Evolutionary conservation across 768 basidiomycete genomes (phyloP), one percentile per base, ranked within the genome.

Genomic region (Pisolithus albus): DNA sequence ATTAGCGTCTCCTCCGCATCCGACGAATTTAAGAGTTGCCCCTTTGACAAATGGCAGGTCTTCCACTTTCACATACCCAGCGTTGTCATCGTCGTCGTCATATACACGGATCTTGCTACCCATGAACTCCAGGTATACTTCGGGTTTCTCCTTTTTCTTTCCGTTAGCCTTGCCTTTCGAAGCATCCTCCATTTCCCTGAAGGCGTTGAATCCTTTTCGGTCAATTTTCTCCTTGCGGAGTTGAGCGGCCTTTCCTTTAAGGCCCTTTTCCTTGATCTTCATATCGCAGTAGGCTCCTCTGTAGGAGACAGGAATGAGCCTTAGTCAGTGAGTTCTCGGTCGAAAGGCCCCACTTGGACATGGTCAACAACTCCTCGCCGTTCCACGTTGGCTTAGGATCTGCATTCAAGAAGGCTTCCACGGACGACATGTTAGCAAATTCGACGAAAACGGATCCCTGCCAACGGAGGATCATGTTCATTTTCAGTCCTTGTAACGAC

Each of bases 261-360:
- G 77, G 9, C 91, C 92, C 69, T 96, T 93, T 70, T 95, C 90
- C 66, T 90, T 86, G 68, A 93, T 88, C 72, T 96, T 97, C 92
- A 93, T 93, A 57, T 91, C 83, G 60, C 92, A 92, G 66, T 96
- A 96, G 7, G 75, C 88, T 56, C 83, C 84, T 62, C 89, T 92
- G 55, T 28, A 42, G 15, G 28, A 52, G 4, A 16, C 53, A 26
- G 52, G 34, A 32, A 28, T 9, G 18, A 16, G 45, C 9, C n/a
- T 4, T 15, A 48, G 16, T 4, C 24, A 30, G n/a, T 10, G 4
- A 28, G 8, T 49, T 38, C 23, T 7, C 5, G 23, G 32, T 18
- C 24, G 46, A 9, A 5, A 37, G 5, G 68, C 81, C 81, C 51
- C 59, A 91, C 87, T 98, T 98, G 57, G 86, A 78, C 93, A 95